Conservation (phyloP, 2,329 filamentous ascomycete genomes). For the Mycosphaerella arachidis region DNA sequence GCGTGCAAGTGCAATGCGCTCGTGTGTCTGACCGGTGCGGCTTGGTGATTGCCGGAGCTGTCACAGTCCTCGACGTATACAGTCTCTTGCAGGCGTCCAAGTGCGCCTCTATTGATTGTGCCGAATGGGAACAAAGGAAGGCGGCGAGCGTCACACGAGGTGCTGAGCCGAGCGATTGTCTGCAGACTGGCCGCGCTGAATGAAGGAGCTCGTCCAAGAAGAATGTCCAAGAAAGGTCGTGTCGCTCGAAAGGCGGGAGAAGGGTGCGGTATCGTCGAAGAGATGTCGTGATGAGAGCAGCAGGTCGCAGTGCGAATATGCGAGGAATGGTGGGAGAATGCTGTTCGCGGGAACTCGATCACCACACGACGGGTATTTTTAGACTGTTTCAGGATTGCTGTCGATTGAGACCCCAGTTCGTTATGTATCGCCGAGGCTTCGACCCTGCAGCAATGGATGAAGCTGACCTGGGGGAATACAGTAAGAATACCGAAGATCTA, state of each 20-base stretch:
- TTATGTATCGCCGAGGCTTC: neutral
- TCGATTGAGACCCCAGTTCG: no score
- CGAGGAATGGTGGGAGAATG: neutral
- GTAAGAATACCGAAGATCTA: no score
- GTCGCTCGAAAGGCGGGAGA: neutral
- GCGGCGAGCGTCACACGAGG: constrained; percentile 3
- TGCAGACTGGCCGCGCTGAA: neutral
- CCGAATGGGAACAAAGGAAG: constrained; percentile 14
- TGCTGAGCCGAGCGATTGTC: neutral
- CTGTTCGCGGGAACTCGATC: neutral
- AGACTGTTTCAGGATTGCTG: neutral
- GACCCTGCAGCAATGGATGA: neutral
- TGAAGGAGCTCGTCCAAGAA: neutral
- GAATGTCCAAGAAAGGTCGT: neutral
- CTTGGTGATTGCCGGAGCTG: neutral
- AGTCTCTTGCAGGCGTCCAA: constrained; percentile 19
- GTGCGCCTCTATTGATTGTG: constrained; percentile 14
- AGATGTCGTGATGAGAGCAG: neutral
- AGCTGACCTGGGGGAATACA: neutral
- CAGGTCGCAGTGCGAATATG: neutral
- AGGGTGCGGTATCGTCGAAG: neutral
- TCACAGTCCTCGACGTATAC: constrained; percentile 4
- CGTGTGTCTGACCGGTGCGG: neutral
- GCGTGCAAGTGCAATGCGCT: constrained; percentile 5
- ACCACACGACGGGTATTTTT: neutral